These are phyloP conservation scores for Aeschynomene evenia DNA, from an alignment of 306 rosid species.

Conservation along the genomic window DNA sequence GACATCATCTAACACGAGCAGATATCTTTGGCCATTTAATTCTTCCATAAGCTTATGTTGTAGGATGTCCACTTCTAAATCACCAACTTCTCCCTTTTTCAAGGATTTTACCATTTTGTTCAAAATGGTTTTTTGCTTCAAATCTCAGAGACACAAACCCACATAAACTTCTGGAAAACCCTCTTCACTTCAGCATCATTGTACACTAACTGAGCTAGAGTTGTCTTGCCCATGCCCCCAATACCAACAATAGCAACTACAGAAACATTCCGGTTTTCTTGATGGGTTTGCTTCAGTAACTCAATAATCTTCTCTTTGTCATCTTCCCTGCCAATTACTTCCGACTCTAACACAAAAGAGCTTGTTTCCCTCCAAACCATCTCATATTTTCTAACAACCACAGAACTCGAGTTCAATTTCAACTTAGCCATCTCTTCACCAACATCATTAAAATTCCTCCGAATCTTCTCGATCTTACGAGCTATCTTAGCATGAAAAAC, in stretches of 20 bases:
- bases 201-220: constrained; percentile 11
- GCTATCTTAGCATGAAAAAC: neutral
- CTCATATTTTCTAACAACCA: neutral
- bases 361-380: neutral
- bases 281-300: neutral
- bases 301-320: neutral
- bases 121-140: neutral
- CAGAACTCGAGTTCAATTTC: neutral
- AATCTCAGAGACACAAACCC: neutral
- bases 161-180: neutral
- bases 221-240: constrained; percentile 30
- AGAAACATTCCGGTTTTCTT: neutral
- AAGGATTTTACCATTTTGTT: neutral
- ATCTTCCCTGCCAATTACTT: neutral
- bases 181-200: neutral
- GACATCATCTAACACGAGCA: constrained; percentile 8
- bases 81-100: neutral
- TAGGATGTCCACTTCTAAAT: neutral
- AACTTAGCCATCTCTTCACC: neutral
- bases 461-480: neutral
- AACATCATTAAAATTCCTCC: neutral
- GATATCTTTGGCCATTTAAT: neutral
- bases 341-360: neutral
- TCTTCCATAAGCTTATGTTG: neutral
- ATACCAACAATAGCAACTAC: constrained; percentile 20